Conservation (phyloP, 768 basidiomycete genomes). For the Boletus subparvulus region DNA sequence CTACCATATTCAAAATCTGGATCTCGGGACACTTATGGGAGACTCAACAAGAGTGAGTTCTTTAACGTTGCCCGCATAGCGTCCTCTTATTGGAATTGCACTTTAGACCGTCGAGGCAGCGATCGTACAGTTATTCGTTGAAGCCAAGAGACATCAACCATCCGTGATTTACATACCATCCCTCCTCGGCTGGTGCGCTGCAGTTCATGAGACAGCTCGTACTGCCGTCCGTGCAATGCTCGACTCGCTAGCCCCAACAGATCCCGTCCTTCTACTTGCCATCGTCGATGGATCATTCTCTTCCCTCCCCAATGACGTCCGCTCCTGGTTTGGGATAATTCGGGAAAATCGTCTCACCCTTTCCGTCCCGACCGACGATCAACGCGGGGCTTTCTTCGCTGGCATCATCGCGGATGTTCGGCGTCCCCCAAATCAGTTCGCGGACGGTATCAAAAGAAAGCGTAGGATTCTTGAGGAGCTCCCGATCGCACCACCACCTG, state of each 20-base stretch:
- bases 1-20: slow-evolving; percentile 91
- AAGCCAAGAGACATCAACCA: slow-evolving; percentile 96
- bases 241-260: slow-evolving; percentile 85
- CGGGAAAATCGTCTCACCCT: slow-evolving; percentile 76
- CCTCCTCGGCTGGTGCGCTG: slow-evolving; percentile 78
- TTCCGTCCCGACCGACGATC: slow-evolving; percentile 45
- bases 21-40: slow-evolving; percentile 83
- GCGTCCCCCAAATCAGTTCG: slow-evolving; percentile 82
- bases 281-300: slow-evolving; percentile 77
- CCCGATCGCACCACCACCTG: slow-evolving; percentile 85
- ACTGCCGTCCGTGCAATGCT: slow-evolving; percentile 88
- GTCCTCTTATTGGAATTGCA: slow-evolving; percentile 2
- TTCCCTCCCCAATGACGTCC: slow-evolving; percentile 77
- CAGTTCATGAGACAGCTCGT: slow-evolving; percentile 81
- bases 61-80: not conserved
- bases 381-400: slow-evolving; percentile 75
- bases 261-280: slow-evolving; percentile 90
- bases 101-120: slow-evolving; percentile 84
- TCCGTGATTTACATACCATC: slow-evolving; percentile 95
- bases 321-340: slow-evolving; percentile 84
- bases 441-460: slow-evolving; percentile 81
- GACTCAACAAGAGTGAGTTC: slow-evolving; percentile 82
- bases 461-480: slow-evolving; percentile 84
- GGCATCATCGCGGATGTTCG: slow-evolving; percentile 66
- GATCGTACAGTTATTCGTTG: slow-evolving; percentile 91